Evolutionary conservation across 495 filamentous ascomycete species (phyloP), one percentile per base, ranked within the genome.

Genomic region (Terfezia boudieri): DNA sequence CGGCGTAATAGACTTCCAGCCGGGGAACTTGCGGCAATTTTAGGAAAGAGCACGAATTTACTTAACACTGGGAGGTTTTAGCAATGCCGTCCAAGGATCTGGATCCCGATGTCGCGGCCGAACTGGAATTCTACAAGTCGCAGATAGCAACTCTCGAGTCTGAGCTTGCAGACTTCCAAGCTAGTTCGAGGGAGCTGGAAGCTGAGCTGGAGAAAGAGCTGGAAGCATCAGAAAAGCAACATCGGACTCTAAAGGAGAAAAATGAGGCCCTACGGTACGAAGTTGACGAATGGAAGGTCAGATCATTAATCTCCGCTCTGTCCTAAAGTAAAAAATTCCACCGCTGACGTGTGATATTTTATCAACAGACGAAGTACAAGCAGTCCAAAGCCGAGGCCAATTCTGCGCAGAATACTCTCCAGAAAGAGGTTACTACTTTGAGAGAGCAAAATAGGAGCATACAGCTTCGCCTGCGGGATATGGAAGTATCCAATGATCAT

Each of bases 271-370:
- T 94, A 61, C 76, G 75, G 54, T 95, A 85, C 62, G 86, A 95
- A 64, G 87, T 89, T 0, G 88, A 94, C 17, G 90, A 98, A 69
- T 98, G 90, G 90, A 95, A 98, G 78, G 88, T 94, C 72, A 64
- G 77, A 61, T 46, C 22, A 32, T 32, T 23, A 41, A 1, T 48
- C 36, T 8, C 9, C 16, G 4, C 7, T 7, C 26, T 32, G 26
- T 32, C 26, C 50, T 37, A 37, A 12, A 20, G 20, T 20, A 10
- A 12, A 35, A 49, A 36, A 26, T 20, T n/a, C 20, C 37, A 22
- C 37, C 17, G 8, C 12, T 46, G 17, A 14, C 41, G 8, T 6
- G 4, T 20, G 41, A 46, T 46, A 46, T 46, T 36, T 49, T 54
- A 52, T 49, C 38, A 53, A 50, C 70, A 94, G 90, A 80, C 80